Base-by-base conservation (phyloP, 495 filamentous ascomycete species). In the Chaetomium tenue region DNA sequence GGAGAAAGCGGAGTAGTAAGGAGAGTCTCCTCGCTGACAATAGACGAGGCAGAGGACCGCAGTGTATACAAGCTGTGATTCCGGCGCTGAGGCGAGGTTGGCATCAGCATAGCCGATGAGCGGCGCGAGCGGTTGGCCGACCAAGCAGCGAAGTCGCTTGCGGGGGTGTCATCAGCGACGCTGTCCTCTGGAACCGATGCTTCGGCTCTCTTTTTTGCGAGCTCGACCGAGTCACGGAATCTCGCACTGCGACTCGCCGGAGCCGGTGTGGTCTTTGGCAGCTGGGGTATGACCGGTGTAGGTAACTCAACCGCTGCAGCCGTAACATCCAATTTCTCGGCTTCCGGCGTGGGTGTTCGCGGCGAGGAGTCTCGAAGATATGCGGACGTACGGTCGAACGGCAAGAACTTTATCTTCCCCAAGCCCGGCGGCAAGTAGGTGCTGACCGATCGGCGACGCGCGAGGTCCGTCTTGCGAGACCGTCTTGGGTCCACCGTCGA, bases 61-160 rank as follows among this genome's bases (percentile, higher is more conserved):
- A 76, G 58, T 18, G 65, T 68, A 16, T 74, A 72, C 16, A 72
- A 39, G 44, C 71, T 76, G 39, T 72, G 69, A 16, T 69, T 67
- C 61, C 68, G 72, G 28, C 66, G 71, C 3, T 71, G 60, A 26
- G 55, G 20, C 5, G 66, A 51, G 40, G 50, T 28, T 25, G 28
- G n/a, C 2, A 63, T 44, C 33, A 23, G n/a, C 12, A 48, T 53
- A 42, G 23, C 58, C 4, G 69, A 66, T 16, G 63, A 65, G 52
- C 66, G 61, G 20, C 60, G 66, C 26, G 60, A 65, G 9, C 63
- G 66, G 15, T 47, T 42, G 28, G 63, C 58, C 30, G 71, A 56
- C 55, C 58, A 63, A 33, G 67, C 60, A 9, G 66, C 51, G 12
- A 60, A 68, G 12, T 58, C 54, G 54, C 40, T 65, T 40, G 63